These are phyloP conservation scores for Rhodotorula babjevae DNA, from an alignment of 768 basidiomycete species.

Conservation along the genomic window DNA sequence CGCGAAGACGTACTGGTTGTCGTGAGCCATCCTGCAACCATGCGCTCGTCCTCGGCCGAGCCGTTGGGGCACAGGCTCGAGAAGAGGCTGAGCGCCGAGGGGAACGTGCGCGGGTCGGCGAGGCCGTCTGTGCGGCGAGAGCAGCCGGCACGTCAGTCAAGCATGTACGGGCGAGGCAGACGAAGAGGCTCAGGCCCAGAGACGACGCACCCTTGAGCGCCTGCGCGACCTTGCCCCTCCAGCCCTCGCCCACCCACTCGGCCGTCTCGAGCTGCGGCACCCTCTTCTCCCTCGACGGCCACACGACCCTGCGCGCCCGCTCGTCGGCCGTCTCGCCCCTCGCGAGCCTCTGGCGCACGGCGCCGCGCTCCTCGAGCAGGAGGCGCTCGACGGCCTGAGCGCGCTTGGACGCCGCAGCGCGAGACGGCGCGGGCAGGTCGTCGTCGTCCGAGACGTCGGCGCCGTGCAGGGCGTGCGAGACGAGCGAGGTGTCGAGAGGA, in stretches of 20 bases:
- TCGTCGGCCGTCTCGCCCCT: conserved; percentile 7
- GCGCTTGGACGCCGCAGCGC: neutral
- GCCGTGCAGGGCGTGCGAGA: neutral
- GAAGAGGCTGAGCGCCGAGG: neutral
- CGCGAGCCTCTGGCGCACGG: neutral
- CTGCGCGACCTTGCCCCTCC: conserved; percentile 7
- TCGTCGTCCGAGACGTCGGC: conserved; percentile 15
- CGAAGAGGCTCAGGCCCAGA: neutral
- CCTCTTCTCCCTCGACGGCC: neutral
- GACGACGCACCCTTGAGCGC: conserved; percentile 19
- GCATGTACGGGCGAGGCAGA: too few species aligned
- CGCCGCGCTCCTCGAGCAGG: conserved; percentile 7
- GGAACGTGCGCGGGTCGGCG: neutral
- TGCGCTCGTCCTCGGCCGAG: neutral
- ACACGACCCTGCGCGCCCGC: conserved; percentile 5
- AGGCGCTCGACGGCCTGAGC: conserved; percentile 7
- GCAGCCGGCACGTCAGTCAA: neutral
- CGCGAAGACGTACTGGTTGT: neutral
- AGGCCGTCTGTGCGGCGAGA: neutral
- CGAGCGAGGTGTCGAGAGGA: neutral
- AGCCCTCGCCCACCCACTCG: conserved; percentile 1
- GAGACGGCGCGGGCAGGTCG: conserved; percentile 11
- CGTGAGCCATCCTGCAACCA: conserved; percentile 1
- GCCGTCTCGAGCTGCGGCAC: neutral
- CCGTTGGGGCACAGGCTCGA: neutral